A percentile compares a stretch with the other conserved stretches of the same genome.
Evolutionary conservation across 2,329 filamentous ascomycete species (phyloP).

Genomic region (Tothia fuscella): DNA sequence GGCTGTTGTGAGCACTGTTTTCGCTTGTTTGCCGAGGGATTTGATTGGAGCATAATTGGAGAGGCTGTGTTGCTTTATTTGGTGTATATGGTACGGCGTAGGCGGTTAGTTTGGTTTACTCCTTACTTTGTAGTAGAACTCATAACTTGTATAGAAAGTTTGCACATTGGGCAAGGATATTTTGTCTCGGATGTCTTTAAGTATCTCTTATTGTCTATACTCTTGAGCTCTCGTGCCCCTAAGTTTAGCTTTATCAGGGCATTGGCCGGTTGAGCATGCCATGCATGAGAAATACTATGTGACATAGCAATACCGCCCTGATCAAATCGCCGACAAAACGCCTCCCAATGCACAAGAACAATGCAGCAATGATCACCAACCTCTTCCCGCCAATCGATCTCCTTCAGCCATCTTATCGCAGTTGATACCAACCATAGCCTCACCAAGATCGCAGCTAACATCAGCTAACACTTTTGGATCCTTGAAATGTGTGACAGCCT

Average conservation of each 20-base stretch:
- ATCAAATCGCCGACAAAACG: background rate
- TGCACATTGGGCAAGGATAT: no score
- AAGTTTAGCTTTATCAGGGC: no score
- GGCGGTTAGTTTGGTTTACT: no score
- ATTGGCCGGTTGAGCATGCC: no score
- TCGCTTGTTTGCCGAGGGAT: conserved; percentile 75
- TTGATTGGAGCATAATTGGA: conserved; percentile 21
- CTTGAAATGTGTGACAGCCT: conserved; percentile 81
- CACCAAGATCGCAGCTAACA: conserved; percentile 79
- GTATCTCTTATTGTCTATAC: no score
- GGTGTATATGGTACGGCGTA: no score
- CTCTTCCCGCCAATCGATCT: conserved; percentile 74
- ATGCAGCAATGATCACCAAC: conserved; percentile 51
- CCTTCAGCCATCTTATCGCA: conserved; percentile 62
- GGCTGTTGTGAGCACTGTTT: conserved; percentile 68
- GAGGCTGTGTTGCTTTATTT: background rate
- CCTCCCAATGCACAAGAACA: background rate
- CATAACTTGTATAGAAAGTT: no score
- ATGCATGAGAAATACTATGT: no score
- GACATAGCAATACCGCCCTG: background rate
- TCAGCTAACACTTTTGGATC: conserved; percentile 78
- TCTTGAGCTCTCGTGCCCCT: no score
- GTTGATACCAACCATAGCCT: conserved; percentile 96
- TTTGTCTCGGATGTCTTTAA: no score
- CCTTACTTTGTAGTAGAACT: no score